Conservation (phyloP, 2,329 filamentous ascomycete genomes). For the Exophiala aquamarina region DNA sequence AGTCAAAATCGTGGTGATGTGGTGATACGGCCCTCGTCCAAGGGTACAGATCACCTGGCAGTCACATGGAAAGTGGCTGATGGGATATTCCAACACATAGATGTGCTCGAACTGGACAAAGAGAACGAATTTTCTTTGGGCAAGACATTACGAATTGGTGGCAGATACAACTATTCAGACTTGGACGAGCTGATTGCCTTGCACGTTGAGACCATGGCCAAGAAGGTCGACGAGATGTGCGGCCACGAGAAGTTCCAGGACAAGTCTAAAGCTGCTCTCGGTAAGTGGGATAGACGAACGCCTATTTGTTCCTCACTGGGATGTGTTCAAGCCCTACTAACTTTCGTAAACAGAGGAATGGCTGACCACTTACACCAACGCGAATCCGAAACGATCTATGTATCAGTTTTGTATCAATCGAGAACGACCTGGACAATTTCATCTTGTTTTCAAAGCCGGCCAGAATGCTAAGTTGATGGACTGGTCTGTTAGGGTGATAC, state of each 20-base stretch:
- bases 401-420: constrained; percentile 96
- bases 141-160: constrained; percentile 77
- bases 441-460: constrained; percentile 93
- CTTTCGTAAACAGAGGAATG: constrained; percentile 70
- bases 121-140: constrained; percentile 95
- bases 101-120: constrained; percentile 95
- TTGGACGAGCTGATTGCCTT: constrained; percentile 95
- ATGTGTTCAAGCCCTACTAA: constrained; percentile 10
- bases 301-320: too few relatives aligned
- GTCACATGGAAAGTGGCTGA: constrained; percentile 98
- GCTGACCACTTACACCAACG: constrained; percentile 92
- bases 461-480: constrained; percentile 69
- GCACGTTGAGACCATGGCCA: constrained; percentile 96
- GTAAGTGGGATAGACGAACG: too few relatives aligned
- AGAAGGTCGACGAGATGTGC: constrained; percentile 96
- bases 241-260: constrained; percentile 91
- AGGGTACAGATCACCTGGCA: constrained; percentile 90
- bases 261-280: constrained; percentile 75
- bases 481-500: constrained; percentile 87
- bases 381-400: constrained; percentile 88
- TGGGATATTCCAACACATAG: constrained; percentile 94
- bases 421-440: constrained; percentile 91
- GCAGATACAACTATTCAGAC: constrained; percentile 91
- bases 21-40: constrained; percentile 92
- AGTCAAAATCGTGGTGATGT: constrained; percentile 84